Evolutionary conservation across 495 filamentous ascomycete genomes (phyloP).

Genomic region (Viridothelium virens): DNA sequence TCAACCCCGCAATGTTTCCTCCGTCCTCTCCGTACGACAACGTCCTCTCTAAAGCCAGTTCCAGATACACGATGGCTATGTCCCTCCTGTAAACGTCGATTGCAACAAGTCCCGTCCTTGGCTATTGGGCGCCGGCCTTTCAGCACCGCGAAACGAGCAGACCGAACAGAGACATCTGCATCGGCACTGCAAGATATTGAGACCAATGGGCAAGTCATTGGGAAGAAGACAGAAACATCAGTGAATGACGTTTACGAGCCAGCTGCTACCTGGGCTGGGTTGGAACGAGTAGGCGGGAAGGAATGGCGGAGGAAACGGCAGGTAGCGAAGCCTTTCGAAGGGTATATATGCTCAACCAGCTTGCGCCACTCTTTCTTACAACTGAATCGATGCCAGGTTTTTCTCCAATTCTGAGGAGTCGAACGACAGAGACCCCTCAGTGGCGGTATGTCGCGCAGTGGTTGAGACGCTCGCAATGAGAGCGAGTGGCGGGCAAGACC

Average conservation of each 20-base stretch:
- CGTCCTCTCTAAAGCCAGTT: background rate
- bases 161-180: background rate
- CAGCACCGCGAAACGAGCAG: background rate
- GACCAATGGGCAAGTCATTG: background rate
- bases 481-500: constrained; percentile 4
- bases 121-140: background rate
- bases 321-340: constrained; percentile 13
- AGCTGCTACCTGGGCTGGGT: constrained; percentile 49
- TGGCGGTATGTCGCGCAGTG: constrained; percentile 47
- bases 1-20: background rate
- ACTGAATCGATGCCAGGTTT: background rate
- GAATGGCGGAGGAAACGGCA: constrained; percentile 37
- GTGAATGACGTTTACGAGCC: constrained; percentile 43
- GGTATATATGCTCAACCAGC: background rate
- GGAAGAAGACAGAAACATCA: background rate
- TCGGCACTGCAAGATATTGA: background rate
- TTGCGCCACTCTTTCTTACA: constrained; percentile 2
- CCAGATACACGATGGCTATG: background rate
- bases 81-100: background rate
- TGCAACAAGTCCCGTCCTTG: background rate
- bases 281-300: constrained; percentile 48
- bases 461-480: constrained; percentile 19
- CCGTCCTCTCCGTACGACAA: background rate
- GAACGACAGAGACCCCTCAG: constrained; percentile 38
- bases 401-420: constrained; percentile 26